Base-by-base conservation (phyloP, 306 rosid genomes). In the Begonia loranthoides region DNA sequence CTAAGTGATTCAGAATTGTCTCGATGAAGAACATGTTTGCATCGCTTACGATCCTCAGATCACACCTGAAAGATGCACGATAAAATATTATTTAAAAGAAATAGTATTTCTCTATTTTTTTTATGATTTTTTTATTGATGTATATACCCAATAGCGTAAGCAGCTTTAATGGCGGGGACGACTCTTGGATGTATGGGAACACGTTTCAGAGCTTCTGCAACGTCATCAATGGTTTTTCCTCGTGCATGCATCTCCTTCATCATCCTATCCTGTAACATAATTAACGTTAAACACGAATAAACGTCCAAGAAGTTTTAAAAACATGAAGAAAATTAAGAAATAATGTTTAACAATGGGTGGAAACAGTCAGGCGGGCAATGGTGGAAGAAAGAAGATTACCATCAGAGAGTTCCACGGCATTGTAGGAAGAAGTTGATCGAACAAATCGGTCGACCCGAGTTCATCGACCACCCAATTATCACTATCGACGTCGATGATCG, bases 331-430 rank as follows among this genome's bases (percentile, higher is more conserved):
- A 15, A 16, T 9, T 5, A 48, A 48, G 16, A 48, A 48, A 48
- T 12, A 48, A 48, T 8, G 17, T 48, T 48, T 8, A 1, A n/a
- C n/a, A n/a, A n/a, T n/a, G n/a, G n/a, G n/a, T n/a, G n/a, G n/a
- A n/a, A n/a, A n/a, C n/a, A n/a, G n/a, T n/a, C n/a, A n/a, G n/a
- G n/a, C n/a, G n/a, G n/a, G n/a, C n/a, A n/a, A n/a, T n/a, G n/a
- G n/a, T n/a, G n/a, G n/a, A n/a, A n/a, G n/a, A 48, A 48, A 48
- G 5, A 13, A 48, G 21, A 10, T 17, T 55, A 85, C 95, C 94
- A 87, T 87, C 69, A 83, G 74, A 46, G 87, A 78, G 62, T 87
- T 87, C 96, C 94, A 87, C 6, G 94, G 87, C 94, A 87, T 80
- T 57, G 90, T 71, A 15, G 87, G 84, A 57, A 73, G 80, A 13